Percentiles rank a stretch among this genome's conserved stretches.
Conservation (phyloP, 108 stramenopile species). For the Hondaea fermentalgiana region DNA sequence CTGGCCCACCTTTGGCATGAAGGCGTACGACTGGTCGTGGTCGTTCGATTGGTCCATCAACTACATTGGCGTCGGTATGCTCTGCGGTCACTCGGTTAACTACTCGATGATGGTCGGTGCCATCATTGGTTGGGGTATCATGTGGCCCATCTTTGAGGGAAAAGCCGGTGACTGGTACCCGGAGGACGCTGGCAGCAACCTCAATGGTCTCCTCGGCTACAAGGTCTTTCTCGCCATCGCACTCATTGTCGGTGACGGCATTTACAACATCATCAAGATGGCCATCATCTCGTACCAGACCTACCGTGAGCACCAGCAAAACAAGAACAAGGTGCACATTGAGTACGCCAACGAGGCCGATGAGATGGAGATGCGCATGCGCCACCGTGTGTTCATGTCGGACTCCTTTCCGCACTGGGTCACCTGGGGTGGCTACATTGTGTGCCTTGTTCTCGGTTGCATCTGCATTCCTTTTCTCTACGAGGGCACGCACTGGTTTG, state of each 20-base stretch:
- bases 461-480: neutral
- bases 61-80: constrained; percentile 12
- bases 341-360: neutral
- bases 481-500: neutral
- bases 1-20: neutral
- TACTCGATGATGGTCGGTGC: neutral
- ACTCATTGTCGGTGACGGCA: neutral
- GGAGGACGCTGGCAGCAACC: neutral
- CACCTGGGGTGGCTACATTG: neutral
- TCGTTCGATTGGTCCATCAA: neutral
- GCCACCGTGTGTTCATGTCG: neutral
- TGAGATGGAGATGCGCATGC: neutral
- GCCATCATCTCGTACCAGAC: neutral
- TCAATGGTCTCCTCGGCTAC: neutral
- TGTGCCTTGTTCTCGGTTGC: neutral
- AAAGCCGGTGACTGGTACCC: constrained; percentile 11
- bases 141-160: neutral
- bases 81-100: neutral
- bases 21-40: constrained; percentile 4
- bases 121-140: neutral
- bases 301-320: neutral
- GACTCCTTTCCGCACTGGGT: neutral
- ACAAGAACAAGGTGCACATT: too few species aligned
- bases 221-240: neutral
- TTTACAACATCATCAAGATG: neutral